phyloP scores from a whole-genome alignment of 306 rosid genomes.

The Vachellia collinsii region DNA sequence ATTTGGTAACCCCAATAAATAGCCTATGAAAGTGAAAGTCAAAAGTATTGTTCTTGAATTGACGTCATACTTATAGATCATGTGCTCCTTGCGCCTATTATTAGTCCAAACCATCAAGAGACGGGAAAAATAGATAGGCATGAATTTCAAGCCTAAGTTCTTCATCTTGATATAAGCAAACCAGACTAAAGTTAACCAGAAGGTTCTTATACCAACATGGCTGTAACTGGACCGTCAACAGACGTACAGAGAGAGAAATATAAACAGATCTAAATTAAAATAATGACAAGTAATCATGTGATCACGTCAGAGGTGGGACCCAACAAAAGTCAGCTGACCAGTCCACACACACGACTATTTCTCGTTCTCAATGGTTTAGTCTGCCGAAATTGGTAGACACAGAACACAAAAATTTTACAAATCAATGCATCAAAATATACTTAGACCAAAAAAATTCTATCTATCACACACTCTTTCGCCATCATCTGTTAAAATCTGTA shows the following conservation, averaged over 20 bases:
- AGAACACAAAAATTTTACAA: neutral
- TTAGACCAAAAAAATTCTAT: neutral
- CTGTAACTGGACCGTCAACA: neutral
- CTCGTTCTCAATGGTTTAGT: neutral
- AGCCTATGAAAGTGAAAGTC: slow-evolving; percentile 17
- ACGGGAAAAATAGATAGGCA: neutral
- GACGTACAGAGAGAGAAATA: neutral
- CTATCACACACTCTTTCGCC: neutral
- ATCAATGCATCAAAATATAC: neutral
- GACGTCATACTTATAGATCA: neutral
- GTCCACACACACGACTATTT: slow-evolving; percentile 4
- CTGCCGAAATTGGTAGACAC: neutral
- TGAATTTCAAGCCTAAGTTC: neutral
- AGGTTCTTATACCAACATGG: neutral
- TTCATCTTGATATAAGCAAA: neutral
- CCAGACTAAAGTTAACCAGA: neutral
- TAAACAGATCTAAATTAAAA: neutral
- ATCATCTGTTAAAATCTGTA: slow-evolving; percentile 1
- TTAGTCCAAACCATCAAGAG: neutral
- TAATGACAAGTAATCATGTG: neutral
- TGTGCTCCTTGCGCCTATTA: neutral
- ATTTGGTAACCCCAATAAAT: neutral
- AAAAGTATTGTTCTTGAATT: slow-evolving; percentile 20
- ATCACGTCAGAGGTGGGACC: neutral
- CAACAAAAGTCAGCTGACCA: neutral